These are phyloP conservation scores for Panicum virgatum DNA, from an alignment of 202 grass and related monocot genomes.

Conservation along the genomic window DNA sequence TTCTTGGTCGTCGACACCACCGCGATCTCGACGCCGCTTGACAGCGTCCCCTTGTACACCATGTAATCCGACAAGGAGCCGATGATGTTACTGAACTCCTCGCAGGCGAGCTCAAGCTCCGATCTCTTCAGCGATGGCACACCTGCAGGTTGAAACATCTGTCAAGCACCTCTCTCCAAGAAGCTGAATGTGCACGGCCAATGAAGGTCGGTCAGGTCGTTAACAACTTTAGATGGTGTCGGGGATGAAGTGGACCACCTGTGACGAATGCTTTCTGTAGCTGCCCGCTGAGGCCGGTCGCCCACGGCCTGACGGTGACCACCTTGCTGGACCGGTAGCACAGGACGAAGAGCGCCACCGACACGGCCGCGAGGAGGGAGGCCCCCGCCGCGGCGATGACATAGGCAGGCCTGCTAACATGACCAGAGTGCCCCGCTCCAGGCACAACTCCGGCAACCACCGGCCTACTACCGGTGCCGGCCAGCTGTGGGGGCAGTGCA, in stretches of 20 bases:
- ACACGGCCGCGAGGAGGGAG: constrained; percentile 42
- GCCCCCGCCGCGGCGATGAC: constrained; percentile 44
- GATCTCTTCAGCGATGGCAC: constrained; percentile 66
- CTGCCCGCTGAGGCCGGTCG: constrained; percentile 74
- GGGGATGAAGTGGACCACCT: constrained; percentile 30
- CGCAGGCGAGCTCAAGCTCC: constrained; percentile 74
- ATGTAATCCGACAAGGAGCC: constrained; percentile 54
- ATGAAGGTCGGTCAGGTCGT: not conserved
- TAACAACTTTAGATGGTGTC: not conserved
- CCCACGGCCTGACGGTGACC: constrained; percentile 71
- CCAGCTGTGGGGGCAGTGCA: not conserved
- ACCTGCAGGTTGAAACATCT: constrained; percentile 26
- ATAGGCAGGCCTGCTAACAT: constrained; percentile 28
- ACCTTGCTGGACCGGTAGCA: constrained; percentile 59
- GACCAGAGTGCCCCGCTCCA: not conserved
- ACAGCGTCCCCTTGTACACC: constrained; percentile 86
- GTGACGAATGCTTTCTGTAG: constrained; percentile 85
- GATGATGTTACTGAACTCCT: constrained; percentile 92
- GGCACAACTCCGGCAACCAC: not conserved
- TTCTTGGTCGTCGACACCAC: constrained; percentile 58
- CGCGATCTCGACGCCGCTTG: constrained; percentile 80
- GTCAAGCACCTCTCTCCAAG: constrained; percentile 10
- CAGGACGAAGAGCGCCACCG: constrained; percentile 34
- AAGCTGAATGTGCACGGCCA: not conserved
- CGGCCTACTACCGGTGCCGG: not conserved